A percentile compares a stretch with the other conserved stretches of the same genome.
Evolutionary conservation across 345 rosid species (phyloP).

Genomic region (Dovyalis caffra): DNA sequence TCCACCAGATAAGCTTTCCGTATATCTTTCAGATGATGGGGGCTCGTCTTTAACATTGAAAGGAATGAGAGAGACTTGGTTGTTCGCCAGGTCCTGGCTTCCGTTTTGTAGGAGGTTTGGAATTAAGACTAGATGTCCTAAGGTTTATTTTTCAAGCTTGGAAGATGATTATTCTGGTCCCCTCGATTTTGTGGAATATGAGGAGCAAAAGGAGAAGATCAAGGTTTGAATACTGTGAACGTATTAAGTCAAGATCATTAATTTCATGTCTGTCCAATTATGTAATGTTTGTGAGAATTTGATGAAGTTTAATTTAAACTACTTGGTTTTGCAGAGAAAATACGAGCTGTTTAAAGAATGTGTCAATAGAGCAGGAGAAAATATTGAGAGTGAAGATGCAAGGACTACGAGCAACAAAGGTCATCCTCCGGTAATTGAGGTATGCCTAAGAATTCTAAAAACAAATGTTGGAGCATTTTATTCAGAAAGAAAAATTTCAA

Average conservation of each 20-base stretch:
- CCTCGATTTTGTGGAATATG: not conserved
- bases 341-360: conserved; percentile 30
- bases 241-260: not conserved
- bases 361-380: conserved; percentile 14
- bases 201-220: conserved; percentile 3
- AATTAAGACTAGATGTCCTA: conserved; percentile 24
- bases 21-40: conserved; percentile 54
- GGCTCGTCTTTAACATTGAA: conserved; percentile 37
- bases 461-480: not conserved
- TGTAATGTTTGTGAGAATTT: not conserved
- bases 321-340: conserved; percentile 18
- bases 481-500: not conserved
- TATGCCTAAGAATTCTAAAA: not conserved
- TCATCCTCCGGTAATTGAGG: conserved; percentile 34
- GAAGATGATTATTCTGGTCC: conserved; percentile 19
- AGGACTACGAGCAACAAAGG: not conserved
- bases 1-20: conserved; percentile 44
- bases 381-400: not conserved
- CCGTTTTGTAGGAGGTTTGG: conserved; percentile 43
- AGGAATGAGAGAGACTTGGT: conserved; percentile 37
- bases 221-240: not conserved
- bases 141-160: conserved; percentile 29
- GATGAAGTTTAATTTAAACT: not conserved
- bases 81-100: conserved; percentile 45
- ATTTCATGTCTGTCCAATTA: not conserved